These are phyloP conservation scores for Dipteronia sinensis DNA, from an alignment of 345 rosid species.

Conservation along the genomic window DNA sequence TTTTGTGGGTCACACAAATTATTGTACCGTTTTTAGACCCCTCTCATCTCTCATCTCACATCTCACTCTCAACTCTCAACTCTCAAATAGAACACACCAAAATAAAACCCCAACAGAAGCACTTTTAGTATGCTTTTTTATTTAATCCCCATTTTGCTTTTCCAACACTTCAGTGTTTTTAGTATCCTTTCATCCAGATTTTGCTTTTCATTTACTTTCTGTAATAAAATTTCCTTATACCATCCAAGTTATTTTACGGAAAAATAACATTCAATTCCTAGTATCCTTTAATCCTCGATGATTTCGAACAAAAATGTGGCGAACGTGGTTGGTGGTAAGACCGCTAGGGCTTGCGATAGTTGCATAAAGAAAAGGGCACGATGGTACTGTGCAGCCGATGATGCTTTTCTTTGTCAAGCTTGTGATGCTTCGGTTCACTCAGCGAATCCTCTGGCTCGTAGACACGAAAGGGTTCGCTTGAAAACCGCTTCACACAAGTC, in stretches of 20 bases:
- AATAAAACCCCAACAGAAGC: not conserved
- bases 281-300: conserved; percentile 20
- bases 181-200: no score
- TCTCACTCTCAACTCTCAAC: not conserved
- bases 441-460: conserved; percentile 79
- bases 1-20: conserved; percentile 27
- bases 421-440: conserved; percentile 88
- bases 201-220: no score
- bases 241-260: no score
- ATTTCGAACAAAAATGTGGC: conserved; percentile 53
- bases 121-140: no score
- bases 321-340: conserved; percentile 72
- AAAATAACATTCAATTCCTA: no score
- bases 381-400: conserved; percentile 96
- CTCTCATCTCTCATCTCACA: not conserved
- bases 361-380: conserved; percentile 78
- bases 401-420: conserved; percentile 91
- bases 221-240: no score
- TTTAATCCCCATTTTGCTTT: no score
- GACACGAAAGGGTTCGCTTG: conserved; percentile 82
- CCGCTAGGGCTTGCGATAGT: conserved; percentile 85
- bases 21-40: not conserved
- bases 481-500: conserved; percentile 57
- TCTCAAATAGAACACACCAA: not conserved
- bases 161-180: no score